Conservation (phyloP, 208 protist species). For the Trypanosoma melophagium region DNA sequence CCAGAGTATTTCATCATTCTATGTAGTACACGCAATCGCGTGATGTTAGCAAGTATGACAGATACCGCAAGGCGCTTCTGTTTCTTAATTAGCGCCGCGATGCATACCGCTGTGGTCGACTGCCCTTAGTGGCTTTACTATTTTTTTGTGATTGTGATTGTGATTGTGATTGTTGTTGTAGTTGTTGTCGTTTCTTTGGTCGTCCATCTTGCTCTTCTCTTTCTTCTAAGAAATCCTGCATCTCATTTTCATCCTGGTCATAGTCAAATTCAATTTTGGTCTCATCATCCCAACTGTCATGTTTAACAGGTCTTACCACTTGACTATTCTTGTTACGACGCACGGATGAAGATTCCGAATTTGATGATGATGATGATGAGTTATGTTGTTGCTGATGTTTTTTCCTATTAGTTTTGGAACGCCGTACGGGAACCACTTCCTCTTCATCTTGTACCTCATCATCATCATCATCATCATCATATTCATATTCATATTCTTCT, state of each 20-base stretch:
- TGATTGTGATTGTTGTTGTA: neutral
- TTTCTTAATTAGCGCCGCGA: no score
- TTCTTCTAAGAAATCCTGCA: constrained; percentile 12
- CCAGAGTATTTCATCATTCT: no score
- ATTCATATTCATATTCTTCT: neutral
- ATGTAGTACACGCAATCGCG: no score
- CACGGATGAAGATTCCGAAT: neutral
- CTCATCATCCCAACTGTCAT: constrained; percentile 52
- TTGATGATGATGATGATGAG: neutral
- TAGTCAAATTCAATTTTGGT: constrained; percentile 19
- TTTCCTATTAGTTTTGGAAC: constrained; percentile 9
- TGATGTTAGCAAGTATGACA: no score
- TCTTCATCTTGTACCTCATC: constrained; percentile 20
- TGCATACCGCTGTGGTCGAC: neutral
- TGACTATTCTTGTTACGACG: neutral
- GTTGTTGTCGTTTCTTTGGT: constrained; percentile 6
- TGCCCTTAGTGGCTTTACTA: constrained; percentile 1
- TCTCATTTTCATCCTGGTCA: constrained; percentile 25
- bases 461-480: neutral
- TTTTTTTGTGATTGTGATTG: constrained; percentile 20
- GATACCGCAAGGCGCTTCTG: no score
- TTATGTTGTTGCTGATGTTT: neutral
- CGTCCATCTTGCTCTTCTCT: constrained; percentile 21
- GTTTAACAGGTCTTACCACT: constrained; percentile 28
- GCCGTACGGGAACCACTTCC: neutral